Percentiles rank a stretch among this genome's conserved stretches.
phyloP scores from a whole-genome alignment of 2,329 filamentous ascomycete species.

The Claviceps arundinis region DNA sequence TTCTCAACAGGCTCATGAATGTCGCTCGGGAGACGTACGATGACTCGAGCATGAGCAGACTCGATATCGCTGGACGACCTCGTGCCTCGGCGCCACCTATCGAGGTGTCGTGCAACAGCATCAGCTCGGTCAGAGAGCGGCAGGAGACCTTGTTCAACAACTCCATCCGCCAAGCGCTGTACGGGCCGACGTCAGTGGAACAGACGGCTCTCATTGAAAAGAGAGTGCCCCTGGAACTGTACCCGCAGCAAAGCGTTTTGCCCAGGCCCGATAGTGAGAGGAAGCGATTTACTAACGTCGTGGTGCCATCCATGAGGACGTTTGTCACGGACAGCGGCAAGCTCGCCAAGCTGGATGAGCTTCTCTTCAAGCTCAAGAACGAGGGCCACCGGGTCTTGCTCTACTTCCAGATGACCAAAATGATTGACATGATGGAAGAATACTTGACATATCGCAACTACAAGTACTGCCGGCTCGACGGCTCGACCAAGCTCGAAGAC shows the following conservation, averaged over 20 bases:
- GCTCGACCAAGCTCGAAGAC: constrained; percentile 94
- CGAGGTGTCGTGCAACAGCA: constrained; percentile 62
- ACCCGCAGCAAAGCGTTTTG: constrained; percentile 53
- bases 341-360: constrained; percentile 75
- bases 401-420: constrained; percentile 99
- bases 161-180: constrained; percentile 60
- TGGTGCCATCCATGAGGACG: constrained; percentile 88
- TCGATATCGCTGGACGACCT: constrained; percentile 74
- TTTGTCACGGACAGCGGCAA: constrained; percentile 98
- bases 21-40: constrained; percentile 54
- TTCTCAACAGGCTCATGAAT: constrained; percentile 65
- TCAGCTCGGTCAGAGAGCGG: constrained; percentile 50
- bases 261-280: constrained; percentile 71
- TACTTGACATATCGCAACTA: constrained; percentile 98
- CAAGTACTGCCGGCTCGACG: constrained; percentile 94
- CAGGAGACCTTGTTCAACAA: constrained; percentile 68
- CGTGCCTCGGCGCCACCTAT: constrained; percentile 75
- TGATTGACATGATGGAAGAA: constrained; percentile 99
- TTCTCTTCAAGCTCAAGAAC: constrained; percentile 82
- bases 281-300: constrained; percentile 77
- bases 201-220: constrained; percentile 64
- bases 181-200: constrained; percentile 47
- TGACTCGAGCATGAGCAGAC: constrained; percentile 56
- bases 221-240: constrained; percentile 52
- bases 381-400: constrained; percentile 85